A percentile compares a stretch with the other conserved stretches of the same genome.
Conservation (phyloP, 2,329 filamentous ascomycete species). For the Fusarium oligoseptatum region DNA sequence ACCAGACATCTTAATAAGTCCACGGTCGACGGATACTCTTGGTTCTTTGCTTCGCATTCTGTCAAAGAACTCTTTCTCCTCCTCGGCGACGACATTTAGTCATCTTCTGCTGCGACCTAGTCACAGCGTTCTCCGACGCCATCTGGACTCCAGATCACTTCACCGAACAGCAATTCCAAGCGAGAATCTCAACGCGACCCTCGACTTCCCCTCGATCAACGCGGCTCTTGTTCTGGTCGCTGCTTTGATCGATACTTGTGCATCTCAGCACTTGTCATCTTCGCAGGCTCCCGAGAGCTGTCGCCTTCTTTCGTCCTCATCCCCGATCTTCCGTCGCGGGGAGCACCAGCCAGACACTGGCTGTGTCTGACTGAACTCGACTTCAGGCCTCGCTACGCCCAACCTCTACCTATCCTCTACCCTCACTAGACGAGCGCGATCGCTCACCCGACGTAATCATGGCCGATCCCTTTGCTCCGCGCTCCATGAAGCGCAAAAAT, state of each 20-base stretch:
- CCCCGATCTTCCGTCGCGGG: constrained; percentile 29
- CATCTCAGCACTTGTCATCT: constrained; percentile 9
- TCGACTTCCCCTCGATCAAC: constrained; percentile 25
- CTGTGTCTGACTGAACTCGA: constrained; percentile 34
- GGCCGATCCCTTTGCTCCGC: constrained; percentile 74
- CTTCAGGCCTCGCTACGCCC: constrained; percentile 22
- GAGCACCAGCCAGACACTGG: constrained; percentile 30
- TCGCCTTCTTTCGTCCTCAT: constrained; percentile 12
- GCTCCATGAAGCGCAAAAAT: constrained; percentile 99
- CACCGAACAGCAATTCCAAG: constrained; percentile 7
- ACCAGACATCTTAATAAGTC: constrained; percentile 29
- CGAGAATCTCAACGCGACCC: constrained; percentile 20
- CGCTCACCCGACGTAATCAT: constrained; percentile 56
- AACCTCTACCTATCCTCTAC: constrained; percentile 1
- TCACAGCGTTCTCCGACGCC: constrained; percentile 15
- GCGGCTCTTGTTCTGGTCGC: constrained; percentile 5
- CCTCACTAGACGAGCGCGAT: constrained; percentile 17
- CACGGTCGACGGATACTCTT: constrained; percentile 16
- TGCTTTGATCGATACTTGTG: constrained; percentile 13
- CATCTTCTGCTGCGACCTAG: constrained; percentile 18
- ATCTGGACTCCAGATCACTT: constrained; percentile 23
- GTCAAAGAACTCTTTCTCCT: constrained; percentile 4
- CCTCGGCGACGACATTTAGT: constrained; percentile 8
- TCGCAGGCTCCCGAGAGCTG: constrained; percentile 10
- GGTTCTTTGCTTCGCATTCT: constrained; percentile 21